Evolutionary conservation across 2,329 filamentous ascomycete genomes (phyloP), one percentile per base, ranked within the genome.

Genomic region (Apiospora koreana): DNA sequence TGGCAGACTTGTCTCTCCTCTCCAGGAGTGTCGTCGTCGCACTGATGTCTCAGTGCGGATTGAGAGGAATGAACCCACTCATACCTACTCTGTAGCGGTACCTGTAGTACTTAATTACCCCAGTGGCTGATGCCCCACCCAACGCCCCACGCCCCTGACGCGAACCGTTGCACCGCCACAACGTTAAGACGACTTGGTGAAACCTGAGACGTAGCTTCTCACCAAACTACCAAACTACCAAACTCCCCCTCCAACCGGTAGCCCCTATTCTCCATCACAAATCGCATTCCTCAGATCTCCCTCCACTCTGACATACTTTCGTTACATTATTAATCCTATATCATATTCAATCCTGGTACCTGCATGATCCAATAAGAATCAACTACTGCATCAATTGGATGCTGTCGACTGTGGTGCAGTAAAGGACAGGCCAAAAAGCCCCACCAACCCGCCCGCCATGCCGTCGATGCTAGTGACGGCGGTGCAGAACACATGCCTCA

Each of bases 401-500:
- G 50, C 50, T 12, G n/a, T 2, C 25, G 3, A 21, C 28, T 18
- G 41, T 43, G 14, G 12, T 43, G 9, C 50, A 31, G 46, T n/a
- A n/a, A n/a, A 14, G n/a, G n/a, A 25, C 9, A 35, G 50, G 50
- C 50, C 28, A 54, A 66, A 66, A 12, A 31, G 28, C 50, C 28
- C 54, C 54, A 38, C 31, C 18, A 58, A 31, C 66, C 28, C 3
- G 25, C 46, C 46, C 31, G 31, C 58, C 70, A 72, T 72, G 71
- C 71, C 71, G 45, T 72, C 71, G 5, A 62, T 71, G 68, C 48
- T 72, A 14, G 38, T 58, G 4, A 71, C 71, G 21, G 71, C 71
- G 42, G 43, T 71, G 25, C 71, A 72, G 28, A 70, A 69, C 68
- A 69, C 70, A 12, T 69, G 69, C 65, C 69, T 72, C 42, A 72